Evolutionary conservation across 2,329 filamentous ascomycete species (phyloP), one percentile per base, ranked within the genome.

Genomic region (Boeremia exigua): DNA sequence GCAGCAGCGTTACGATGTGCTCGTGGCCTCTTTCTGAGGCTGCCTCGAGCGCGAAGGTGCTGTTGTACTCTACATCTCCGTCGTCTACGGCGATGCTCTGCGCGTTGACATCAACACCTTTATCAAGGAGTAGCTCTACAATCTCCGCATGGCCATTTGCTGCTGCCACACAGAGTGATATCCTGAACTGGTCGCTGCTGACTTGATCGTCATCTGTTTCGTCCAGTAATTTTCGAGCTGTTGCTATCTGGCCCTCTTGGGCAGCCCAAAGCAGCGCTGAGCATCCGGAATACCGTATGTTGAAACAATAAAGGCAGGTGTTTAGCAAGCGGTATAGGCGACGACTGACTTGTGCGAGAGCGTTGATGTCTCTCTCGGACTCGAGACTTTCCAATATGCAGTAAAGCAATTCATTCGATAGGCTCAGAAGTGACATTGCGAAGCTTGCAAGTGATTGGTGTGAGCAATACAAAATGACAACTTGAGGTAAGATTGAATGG

Each of bases 101-200:
- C 32, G 32, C 32, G 12, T 33, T 33, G 12, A 33, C 32, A 14
- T 48, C 43, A 17, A 19, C 50, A 15, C 50, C 50, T 28, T 54
- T 29, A 7, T 54, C 36, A 30, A 54, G 36, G 3, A 54, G 43
- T 8, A 48, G 50, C 27, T 38, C 29, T 30, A 44, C 53, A 38
- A 47, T 29, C 25, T 47, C 36, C 7, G 56, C 17, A 46, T 62
- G 38, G 19, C 58, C 63, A 43, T 33, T 25, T 11, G 43, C 32
- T 47, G 54, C 54, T 17, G 48, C 54, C 15, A 36, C 5, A 9
- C 15, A 48, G 8, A 52, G 43, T 17, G 51, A 10, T 48, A n/a
- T 30, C 49, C 19, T 28, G 25, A 32, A 19, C 8, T 19, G 10
- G 39, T 51, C 34, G 37, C 25, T 46, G n/a, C 17, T 38, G 46